Evolutionary conservation across 495 filamentous ascomycete genomes (phyloP), one percentile per base, ranked within the genome.

Genomic region (Xylaria castorea): DNA sequence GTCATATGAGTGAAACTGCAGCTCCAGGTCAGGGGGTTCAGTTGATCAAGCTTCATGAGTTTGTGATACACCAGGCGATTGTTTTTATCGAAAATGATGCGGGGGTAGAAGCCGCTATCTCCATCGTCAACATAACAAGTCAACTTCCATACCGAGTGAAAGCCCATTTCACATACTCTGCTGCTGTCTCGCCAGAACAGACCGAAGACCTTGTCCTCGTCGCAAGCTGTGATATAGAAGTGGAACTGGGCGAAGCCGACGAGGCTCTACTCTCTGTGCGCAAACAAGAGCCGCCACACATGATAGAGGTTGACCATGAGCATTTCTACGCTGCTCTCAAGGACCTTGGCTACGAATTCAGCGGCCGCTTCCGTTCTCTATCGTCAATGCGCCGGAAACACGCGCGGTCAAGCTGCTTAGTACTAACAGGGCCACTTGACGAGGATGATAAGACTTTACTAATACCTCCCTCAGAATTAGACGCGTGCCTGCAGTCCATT

Each of bases 401-500:
- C 34, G 5, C 14, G 4, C 20, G 20, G 14, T 27, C 69, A 3
- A 63, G 64, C 69, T 70, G 60, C 64, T 25, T 57, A 27, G 34
- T 68, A 2, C 30, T 16, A 14, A 1, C 30, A 44, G 66, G 5
- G 36, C 40, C 22, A 27, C 3, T 20, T 46, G 42, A 65, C 18
- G 25, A 32, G 9, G 64, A 53, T 12, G 30, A 50, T 11, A 9
- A 51, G 16, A 9, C 14, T 5, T 27, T 72, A 16, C 20, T 74
- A 71, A 73, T 85, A 20, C 85, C 85, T 57, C 85, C 85, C 1
- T 78, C 77, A 1, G 74, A 77, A 20, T 67, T 87, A 2, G 85
- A 87, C 74, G 75, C 70, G 8, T 83, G 81, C 1, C 76, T 87
- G 20, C 85, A 86, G 53, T 76, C 82, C 1, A 75, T 82, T n/a